Base-by-base conservation (phyloP, 176 grass and related monocot species). In the Otatea glauca region DNA sequence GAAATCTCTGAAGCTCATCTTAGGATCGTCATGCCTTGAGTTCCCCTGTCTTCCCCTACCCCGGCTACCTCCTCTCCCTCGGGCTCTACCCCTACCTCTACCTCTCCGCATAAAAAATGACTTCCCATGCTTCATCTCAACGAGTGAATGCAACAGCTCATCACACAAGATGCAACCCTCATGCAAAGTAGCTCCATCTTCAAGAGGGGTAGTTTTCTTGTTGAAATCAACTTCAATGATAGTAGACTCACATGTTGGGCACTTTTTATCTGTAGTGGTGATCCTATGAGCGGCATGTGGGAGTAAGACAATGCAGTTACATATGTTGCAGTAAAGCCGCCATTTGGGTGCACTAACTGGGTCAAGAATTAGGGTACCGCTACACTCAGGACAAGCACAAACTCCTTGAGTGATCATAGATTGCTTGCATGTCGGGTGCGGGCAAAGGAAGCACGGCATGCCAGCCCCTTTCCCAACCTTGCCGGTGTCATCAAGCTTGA, bases 191-290 rank as follows among this genome's bases (percentile, higher is more conserved):
- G 91, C 82, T 58, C 95, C 95, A 79, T 89, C 91, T 63, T 78
- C 51, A 41, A 98, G 89, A 49, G 91, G 93, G 27, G 96, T 95
- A 39, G 88, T 93, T 85, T 93, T 98, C 91, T 98, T 98, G 88
- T 98, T 98, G 81, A 98, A 98, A 83, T 98, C 91, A 24, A 98
- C 96, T 85, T 98, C 89, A 48, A 98, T 92, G 67, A 98, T 98
- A 67, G 93, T 90, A 3, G 96, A 95, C 43, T 95, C 92, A n/a
- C 96, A 98, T 60, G 86, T 86, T 50, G 62, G 58, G 75, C 96
- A 98, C 64, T 72, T 95, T 60, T 95, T 95, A 85, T 84, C 83
- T 39, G 91, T 98, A 9, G 92, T 92, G 17, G 65, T 78, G 68
- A 98, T 98, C 5, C 66, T 92, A 78, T 98, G 96, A 17, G 96